Base-by-base conservation (phyloP, 441 rosid species). In the Syzygium malaccense region DNA sequence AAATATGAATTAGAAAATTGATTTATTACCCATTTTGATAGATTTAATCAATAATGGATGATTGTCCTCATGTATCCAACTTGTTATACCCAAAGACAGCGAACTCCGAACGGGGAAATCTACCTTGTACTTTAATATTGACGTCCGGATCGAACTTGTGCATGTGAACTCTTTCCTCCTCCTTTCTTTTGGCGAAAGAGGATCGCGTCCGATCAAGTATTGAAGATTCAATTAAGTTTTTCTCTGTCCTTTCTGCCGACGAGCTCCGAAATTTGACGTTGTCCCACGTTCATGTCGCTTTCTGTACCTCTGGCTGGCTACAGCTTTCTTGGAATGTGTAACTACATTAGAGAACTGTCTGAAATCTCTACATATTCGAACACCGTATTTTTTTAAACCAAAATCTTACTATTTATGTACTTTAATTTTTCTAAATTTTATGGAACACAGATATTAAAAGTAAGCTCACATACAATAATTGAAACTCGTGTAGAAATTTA, bases 331-430 rank as follows among this genome's bases (percentile, higher is more conserved):
- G 51, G 83, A 23, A 75, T 75, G 83, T 28, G n/a, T 23, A 3
- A 20, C 49, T 6, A 37, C 1, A 71, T 0, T 0, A 5, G 28
- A 3, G 13, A 9, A 45, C 48, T 45, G 7, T 48, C 33, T 2
- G 48, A 33, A 19, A 33, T 0, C 19, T 9, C 33, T 19, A 33
- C 80, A 5, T 37, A 9, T 20, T 68, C 28, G 15, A 26, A 20
- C 15, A 6, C 83, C 25, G 5, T 0, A 23, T 4, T 62, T 62
- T 62, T 17, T 8, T 7, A 19, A 33, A 33, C 2, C 48, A 33
- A 64, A 68, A 68, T 33, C 26, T 23, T 57, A 4, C 28, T 57
- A 23, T 9, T 23, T 20, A 23, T 9, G 6, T 20, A 57, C 26
- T 57, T 23, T 23, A 57, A 9, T 23, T 57, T 55, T 57, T 23